Percentiles rank a stretch among this genome's conserved stretches.
Evolutionary conservation across 164 flowering plant species (phyloP).

Genomic region (Magnolia officinalis): DNA sequence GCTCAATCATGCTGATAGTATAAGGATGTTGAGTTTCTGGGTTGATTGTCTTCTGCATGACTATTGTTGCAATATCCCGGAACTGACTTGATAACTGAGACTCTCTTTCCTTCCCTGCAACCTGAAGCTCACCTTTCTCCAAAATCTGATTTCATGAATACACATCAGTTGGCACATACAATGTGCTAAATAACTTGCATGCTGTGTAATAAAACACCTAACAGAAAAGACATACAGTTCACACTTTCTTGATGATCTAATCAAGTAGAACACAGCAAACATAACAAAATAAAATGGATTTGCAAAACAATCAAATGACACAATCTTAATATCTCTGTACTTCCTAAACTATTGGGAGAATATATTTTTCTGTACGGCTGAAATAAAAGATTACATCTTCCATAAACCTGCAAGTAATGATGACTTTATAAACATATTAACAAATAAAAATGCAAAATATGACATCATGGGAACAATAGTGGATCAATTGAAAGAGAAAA

Average conservation of each 20-base stretch:
- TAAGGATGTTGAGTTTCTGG: constrained; percentile 87
- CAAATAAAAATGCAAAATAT: too few species aligned
- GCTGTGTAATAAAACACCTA: not conserved
- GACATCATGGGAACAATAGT: too few species aligned
- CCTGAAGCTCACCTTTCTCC: constrained; percentile 97
- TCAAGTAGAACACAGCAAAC: not conserved
- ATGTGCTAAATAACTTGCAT: not conserved
- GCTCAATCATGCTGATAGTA: constrained; percentile 96
- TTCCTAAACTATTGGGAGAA: too few species aligned
- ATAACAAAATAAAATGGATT: not conserved
- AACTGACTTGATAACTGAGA: constrained; percentile 82
- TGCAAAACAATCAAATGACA: not conserved
- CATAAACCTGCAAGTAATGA: too few species aligned
- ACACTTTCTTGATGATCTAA: not conserved
- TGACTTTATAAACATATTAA: too few species aligned
- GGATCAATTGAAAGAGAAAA: too few species aligned
- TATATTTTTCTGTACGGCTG: too few species aligned
- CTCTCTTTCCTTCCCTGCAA: constrained; percentile 97
- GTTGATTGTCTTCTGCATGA: constrained; percentile 94
- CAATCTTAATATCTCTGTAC: not conserved
- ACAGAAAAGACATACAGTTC: not conserved
- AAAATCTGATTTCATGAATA: constrained; percentile 48
- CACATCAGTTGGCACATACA: not conserved
- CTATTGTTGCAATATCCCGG: constrained; percentile 93
- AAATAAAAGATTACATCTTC: too few species aligned